Base-by-base conservation (phyloP, 2,329 filamentous ascomycete genomes). In the Aspergillus eucalypticola region DNA sequence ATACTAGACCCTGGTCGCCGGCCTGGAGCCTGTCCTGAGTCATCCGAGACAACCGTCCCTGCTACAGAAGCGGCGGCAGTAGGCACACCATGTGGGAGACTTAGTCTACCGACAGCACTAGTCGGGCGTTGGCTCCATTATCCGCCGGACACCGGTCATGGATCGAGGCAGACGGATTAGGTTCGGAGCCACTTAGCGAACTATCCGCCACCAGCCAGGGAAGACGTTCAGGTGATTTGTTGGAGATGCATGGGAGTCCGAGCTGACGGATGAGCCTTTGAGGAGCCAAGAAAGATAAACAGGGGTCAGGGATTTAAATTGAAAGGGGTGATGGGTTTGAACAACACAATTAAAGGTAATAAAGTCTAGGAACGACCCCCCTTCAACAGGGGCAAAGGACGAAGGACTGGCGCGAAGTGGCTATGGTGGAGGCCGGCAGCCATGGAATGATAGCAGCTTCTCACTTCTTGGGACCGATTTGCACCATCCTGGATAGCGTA, bases 61-160 rank as follows among this genome's bases (percentile, higher is more conserved):
- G 52, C 41, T 56, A 60, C 62, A 60, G 58, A 54, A 57, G 60
- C 53, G 49, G 51, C 61, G 64, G 59, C 54, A 55, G 39, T 55
- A 42, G 64, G 58, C 52, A 61, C 55, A 62, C 67, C 69, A 67
- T 67, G 68, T 69, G 64, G 65, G 41, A 67, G 61, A 57, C 54
- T 69, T 64, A 61, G 56, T 53, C 57, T 66, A 63, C 67, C 66
- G 67, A 63, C 56, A 63, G 60, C 60, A 62, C 63, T 63, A 67
- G 66, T 69, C 64, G 66, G 66, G 63, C 62, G 61, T 63, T 70
- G 65, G 64, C 64, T 66, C 39, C 59, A 63, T 63, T 68, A 64
- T 66, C 67, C 63, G 67, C 68, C 65, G 67, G 70, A 68, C 68
- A 68, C 65, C 65, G 63, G 66, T 63, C 64, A 64, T 66, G 62